Base-by-base conservation (phyloP, 352 stramenopile species). In the Phytophthora pistaciae region DNA sequence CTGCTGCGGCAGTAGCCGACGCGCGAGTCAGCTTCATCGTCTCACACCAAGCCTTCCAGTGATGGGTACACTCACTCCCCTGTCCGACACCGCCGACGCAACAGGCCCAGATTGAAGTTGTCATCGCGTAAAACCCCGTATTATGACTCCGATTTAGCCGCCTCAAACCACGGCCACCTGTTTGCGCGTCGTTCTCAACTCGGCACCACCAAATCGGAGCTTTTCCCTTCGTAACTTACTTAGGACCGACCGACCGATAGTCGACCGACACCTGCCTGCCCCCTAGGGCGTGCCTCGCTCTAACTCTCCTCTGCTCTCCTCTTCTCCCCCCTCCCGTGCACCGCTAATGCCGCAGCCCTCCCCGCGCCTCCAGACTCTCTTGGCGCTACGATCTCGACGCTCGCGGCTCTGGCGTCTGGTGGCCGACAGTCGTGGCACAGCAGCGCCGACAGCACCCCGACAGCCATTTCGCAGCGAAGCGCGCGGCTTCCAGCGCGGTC, bases 351-450 rank as follows among this genome's bases (percentile, higher is more conserved):
- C 72, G 33, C 72, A 25, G 42, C 27, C 58, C 27, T 38, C 56
- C 60, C 16, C 38, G 25, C 68, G 61, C n/a, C 38, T 77, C 5
- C 61, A 33, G 23, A 20, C 48, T 48, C 49, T 80, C 59, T 55
- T 72, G 66, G 60, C 54, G 36, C 60, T 78, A 18, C 66, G 66
- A 33, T 33, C 29, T 66, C 69, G 54, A 54, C 58, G 74, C 59
- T 64, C 53, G 2, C 44, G 46, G 14, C 18, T 64, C 27, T 59
- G 48, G 65, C 54, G 61, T 66, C 55, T 67, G 14, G 46, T 21
- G 25, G 20, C 31, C 27, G 40, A 68, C 6, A 8, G 20, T 23
- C 49, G 31, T 36, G 42, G 42, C 56, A 36, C 7, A 56, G 29
- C 29, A 44, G 29, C 55, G 16, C 56, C 27, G 11, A 53, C 44